Conservation (phyloP, 1,284 basidiomycete genomes). For the Albatrellus sp. region DNA sequence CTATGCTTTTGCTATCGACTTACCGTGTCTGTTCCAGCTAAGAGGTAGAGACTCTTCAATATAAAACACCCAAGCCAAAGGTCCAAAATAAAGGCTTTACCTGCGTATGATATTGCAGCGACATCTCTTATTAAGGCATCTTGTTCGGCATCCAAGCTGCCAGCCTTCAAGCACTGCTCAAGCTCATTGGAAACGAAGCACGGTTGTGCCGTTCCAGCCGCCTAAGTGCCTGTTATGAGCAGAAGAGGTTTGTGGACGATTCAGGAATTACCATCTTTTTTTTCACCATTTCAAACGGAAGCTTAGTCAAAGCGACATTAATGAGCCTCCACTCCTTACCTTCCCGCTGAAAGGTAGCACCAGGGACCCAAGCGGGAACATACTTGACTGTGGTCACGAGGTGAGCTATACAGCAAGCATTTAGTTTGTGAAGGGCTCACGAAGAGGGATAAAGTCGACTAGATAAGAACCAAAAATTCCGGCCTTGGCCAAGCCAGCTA, state of each 20-base stretch:
- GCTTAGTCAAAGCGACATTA: neutral
- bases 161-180: slow-evolving; percentile 10
- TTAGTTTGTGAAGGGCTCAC: slow-evolving; percentile 6
- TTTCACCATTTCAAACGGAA: neutral
- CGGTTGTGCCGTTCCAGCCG: slow-evolving; percentile 13
- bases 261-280: neutral
- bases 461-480: slow-evolving; percentile 15
- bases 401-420: neutral
- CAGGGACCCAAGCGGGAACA: slow-evolving; percentile 53
- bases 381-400: slow-evolving; percentile 32
- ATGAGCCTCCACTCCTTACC: slow-evolving; percentile 37
- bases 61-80: neutral
- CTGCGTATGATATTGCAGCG: slow-evolving; percentile 15
- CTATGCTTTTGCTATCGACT: neutral
- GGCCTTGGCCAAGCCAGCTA: slow-evolving; percentile 11
- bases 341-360: slow-evolving; percentile 41
- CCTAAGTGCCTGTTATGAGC: slow-evolving; percentile 6
- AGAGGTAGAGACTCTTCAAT: neutral
- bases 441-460: slow-evolving; percentile 16
- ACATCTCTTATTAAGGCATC: slow-evolving; percentile 16
- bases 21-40: slow-evolving; percentile 16
- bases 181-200: slow-evolving; percentile 14
- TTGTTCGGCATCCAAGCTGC: slow-evolving; percentile 8
- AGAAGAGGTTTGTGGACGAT: neutral
- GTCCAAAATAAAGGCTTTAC: slow-evolving; percentile 7